Evolutionary conservation across 2,329 filamentous ascomycete genomes (phyloP).

Genomic region (Stemphylium vesicarium): DNA sequence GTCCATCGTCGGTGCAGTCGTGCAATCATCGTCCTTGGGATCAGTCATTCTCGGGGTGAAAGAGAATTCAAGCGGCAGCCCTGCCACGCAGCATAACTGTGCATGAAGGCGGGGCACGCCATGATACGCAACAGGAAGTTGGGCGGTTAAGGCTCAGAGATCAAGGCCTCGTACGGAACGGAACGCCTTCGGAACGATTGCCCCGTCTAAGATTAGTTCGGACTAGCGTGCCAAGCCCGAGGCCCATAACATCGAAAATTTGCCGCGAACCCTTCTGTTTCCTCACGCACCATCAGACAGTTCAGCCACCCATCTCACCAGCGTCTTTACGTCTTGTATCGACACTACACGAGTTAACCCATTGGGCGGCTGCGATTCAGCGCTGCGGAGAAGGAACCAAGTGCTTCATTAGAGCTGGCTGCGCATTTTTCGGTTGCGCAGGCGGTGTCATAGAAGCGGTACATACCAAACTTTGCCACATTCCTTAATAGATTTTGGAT

Average conservation of each 20-base stretch:
- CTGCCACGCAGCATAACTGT: neutral
- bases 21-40: too few species aligned
- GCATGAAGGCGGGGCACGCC: neutral
- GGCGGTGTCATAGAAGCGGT: constrained; percentile 84
- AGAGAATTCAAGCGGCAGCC: neutral
- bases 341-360: constrained; percentile 35
- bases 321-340: constrained; percentile 49
- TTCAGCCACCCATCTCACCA: constrained; percentile 48
- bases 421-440: constrained; percentile 70
- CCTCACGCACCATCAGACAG: constrained; percentile 50
- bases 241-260: constrained; percentile 31
- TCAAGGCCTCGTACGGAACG: neutral
- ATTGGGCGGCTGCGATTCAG: constrained; percentile 62
- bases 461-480: constrained; percentile 58
- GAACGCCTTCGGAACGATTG: neutral
- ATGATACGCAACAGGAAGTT: neutral
- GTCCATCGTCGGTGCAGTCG: too few species aligned
- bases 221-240: constrained; percentile 16
- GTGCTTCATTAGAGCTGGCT: constrained; percentile 77
- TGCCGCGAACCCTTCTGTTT: constrained; percentile 15
- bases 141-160: too few species aligned
- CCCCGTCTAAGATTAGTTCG: neutral
- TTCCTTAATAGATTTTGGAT: neutral
- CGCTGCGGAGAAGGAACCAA: constrained; percentile 63
- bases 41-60: too few species aligned